Base-by-base conservation (phyloP, 139 green algal species). In the Micromonas pusilla region DNA sequence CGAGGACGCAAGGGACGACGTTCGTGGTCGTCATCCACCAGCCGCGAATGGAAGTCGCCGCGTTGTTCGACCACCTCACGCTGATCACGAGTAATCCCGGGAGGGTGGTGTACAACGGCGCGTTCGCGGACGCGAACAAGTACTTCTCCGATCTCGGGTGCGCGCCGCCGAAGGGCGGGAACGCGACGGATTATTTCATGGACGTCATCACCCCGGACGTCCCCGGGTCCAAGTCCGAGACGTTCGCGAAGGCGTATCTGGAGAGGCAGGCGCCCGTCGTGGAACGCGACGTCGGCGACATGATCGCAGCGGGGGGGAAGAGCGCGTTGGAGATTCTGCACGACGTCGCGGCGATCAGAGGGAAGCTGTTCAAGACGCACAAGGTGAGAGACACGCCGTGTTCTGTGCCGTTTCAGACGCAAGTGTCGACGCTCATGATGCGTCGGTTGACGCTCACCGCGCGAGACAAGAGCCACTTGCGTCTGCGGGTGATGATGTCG, bases 31-130 rank as follows among this genome's bases (percentile, higher is more conserved):
- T 73, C 86, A 88, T 94, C 52, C 90, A 94, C 73, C 90, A 94
- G 85, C 90, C 90, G 2, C 87, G 90, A 60, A 92, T 86, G 80
- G 81, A 80, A 33, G 86, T 91, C 54, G 94, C 92, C 73, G 67
- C 72, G 23, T 63, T 92, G 37, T 91, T 90, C 72, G 87, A 93
- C 83, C 81, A 89, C 57, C 73, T 89, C 64, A 70, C 91, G 77
- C 82, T 92, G 54, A 85, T 93, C 76, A 20, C 52, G 16, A 16
- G 16, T n/a, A 20, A 20, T n/a, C 60, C 60, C 60, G 60, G 60
- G 32, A 23, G 60, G 4, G 20, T n/a, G 9, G 19, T 67, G 9
- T 67, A 67, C 19, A 67, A 67, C 60, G 60, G 60, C 4, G 13
- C 9, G 9, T 67, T 67, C 20, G 60, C 9, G 4, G 60, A n/a